Evolutionary conservation across 2,329 filamentous ascomycete species (phyloP).

Genomic region (Exophiala sideris): DNA sequence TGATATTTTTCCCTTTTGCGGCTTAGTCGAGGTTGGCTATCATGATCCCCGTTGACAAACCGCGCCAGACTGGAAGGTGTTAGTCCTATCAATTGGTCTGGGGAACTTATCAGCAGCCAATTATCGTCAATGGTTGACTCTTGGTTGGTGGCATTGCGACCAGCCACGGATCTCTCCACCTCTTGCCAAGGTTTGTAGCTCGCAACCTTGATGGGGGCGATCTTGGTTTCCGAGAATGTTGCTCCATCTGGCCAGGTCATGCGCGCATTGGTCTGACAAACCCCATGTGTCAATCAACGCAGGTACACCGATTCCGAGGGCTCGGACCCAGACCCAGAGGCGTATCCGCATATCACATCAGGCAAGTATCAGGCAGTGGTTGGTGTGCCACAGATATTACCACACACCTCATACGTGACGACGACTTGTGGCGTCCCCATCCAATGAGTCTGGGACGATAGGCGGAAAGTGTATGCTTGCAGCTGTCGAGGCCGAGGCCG

Average conservation of each 20-base stretch:
- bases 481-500: too few species aligned
- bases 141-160: neutral
- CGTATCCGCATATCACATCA: neutral
- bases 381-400: neutral
- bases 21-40: constrained; percentile 2
- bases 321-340: neutral
- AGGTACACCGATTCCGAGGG: constrained; percentile 13
- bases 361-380: neutral
- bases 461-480: neutral
- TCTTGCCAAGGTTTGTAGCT: neutral
- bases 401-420: neutral
- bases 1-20: constrained; percentile 12
- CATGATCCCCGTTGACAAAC: neutral
- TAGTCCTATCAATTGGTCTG: constrained; percentile 2
- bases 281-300: constrained; percentile 14
- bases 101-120: neutral
- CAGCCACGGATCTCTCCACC: neutral
- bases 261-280: constrained; percentile 1
- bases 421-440: neutral
- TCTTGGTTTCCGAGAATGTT: too few species aligned
- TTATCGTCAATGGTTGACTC: neutral
- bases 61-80: neutral
- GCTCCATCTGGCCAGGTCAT: too few species aligned
- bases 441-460: neutral
- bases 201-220: neutral